Evolutionary conservation across 2,329 filamentous ascomycete species (phyloP).

Genomic region (Trichophaea hybrida): DNA sequence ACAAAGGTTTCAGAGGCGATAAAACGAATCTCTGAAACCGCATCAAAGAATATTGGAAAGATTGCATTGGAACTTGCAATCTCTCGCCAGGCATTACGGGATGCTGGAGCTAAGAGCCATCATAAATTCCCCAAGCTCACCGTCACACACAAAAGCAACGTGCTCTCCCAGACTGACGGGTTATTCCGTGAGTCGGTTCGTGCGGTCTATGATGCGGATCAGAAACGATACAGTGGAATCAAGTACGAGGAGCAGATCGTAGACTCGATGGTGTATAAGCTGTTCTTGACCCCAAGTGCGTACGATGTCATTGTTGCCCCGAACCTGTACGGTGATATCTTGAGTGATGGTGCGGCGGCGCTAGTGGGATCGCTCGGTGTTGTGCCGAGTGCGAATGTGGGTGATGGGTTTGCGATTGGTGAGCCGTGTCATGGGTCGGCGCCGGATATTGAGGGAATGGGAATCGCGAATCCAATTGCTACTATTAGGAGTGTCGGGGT

Average conservation of each 20-base stretch:
- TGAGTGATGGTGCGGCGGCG: slow-evolving; percentile 88
- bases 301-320: slow-evolving; percentile 98
- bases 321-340: slow-evolving; percentile 92
- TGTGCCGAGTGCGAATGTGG: slow-evolving; percentile 89
- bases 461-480: slow-evolving; percentile 91
- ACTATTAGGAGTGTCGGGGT: slow-evolving; percentile 79
- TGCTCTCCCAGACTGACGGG: slow-evolving; percentile 89
- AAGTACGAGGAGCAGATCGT: slow-evolving; percentile 93
- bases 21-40: slow-evolving; percentile 85
- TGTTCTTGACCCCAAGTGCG: slow-evolving; percentile 85
- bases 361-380: slow-evolving; percentile 84
- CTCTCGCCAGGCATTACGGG: slow-evolving; percentile 66
- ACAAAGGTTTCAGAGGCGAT: slow-evolving; percentile 85
- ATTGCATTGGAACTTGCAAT: slow-evolving; percentile 94
- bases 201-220: slow-evolving; percentile 40
- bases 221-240: slow-evolving; percentile 48
- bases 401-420: slow-evolving; percentile 85
- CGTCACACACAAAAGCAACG: slow-evolving; percentile 97
- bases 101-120: slow-evolving; percentile 39
- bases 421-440: slow-evolving; percentile 96
- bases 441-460: slow-evolving; percentile 84
- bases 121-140: slow-evolving; percentile 69
- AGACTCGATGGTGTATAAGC: slow-evolving; percentile 98
- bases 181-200: slow-evolving; percentile 76
- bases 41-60: slow-evolving; percentile 69